Evolutionary conservation across 2,329 filamentous ascomycete genomes (phyloP).

Genomic region (Claviceps arundinis): DNA sequence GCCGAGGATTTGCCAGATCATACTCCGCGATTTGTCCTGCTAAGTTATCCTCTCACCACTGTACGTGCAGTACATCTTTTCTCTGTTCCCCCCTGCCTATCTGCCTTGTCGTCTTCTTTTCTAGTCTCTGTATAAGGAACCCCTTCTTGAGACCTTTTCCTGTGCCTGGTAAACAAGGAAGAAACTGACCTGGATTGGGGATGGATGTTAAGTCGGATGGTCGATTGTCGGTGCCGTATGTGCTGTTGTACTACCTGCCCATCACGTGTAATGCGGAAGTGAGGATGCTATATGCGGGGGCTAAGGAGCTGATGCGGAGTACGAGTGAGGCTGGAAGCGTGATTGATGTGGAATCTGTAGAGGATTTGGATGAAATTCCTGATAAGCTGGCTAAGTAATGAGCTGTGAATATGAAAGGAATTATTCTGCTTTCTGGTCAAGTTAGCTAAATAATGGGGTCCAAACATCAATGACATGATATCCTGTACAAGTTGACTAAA

Average conservation of each 20-base stretch:
- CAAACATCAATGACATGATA: too few relatives aligned
- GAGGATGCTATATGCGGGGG: constrained; percentile 89
- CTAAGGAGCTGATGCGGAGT: constrained; percentile 90
- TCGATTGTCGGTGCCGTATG: constrained; percentile 78
- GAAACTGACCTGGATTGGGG: neutral
- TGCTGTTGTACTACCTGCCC: constrained; percentile 88
- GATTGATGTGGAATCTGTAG: constrained; percentile 67
- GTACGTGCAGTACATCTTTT: neutral
- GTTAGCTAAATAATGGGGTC: too few relatives aligned
- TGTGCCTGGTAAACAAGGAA: neutral
- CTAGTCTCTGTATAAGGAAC: too few relatives aligned
- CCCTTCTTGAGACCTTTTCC: neutral
- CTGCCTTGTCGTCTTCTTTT: neutral
- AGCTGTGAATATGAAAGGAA: neutral
- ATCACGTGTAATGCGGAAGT: constrained; percentile 77
- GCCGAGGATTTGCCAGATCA: constrained; percentile 87
- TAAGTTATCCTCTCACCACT: constrained; percentile 67
- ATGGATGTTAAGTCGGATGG: constrained; percentile 46
- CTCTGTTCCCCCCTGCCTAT: neutral
- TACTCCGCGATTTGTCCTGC: constrained; percentile 73
- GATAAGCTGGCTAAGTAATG: constrained; percentile 35
- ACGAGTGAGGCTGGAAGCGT: constrained; percentile 82
- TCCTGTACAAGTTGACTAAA: too few relatives aligned
- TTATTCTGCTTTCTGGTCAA: neutral
- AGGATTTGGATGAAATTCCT: constrained; percentile 75